phyloP scores from a whole-genome alignment of 2,329 filamentous ascomycete genomes.

The Pseudogymnoascus sp. region DNA sequence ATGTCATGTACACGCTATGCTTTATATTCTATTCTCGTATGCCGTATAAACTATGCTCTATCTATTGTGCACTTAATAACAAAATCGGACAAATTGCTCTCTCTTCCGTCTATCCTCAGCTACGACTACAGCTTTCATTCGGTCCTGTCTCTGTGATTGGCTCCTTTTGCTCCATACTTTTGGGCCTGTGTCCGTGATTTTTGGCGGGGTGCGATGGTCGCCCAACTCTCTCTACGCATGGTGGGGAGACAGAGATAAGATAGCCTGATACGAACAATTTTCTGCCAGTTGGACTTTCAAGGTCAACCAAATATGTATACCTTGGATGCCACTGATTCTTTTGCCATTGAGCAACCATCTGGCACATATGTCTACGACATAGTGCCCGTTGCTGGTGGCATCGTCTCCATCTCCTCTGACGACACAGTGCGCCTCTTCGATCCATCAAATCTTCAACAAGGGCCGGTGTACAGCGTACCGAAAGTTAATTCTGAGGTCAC shows the following conservation, averaged over 20 bases:
- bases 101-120: background rate
- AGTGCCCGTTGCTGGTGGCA: constrained; percentile 23
- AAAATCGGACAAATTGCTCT: background rate
- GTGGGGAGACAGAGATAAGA: constrained; percentile 3
- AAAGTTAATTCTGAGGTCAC: constrained; percentile 58
- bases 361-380: constrained; percentile 40
- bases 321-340: constrained; percentile 21
- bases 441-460: constrained; percentile 46
- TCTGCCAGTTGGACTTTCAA: background rate
- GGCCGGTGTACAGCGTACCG: constrained; percentile 41
- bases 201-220: constrained; percentile 3
- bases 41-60: background rate
- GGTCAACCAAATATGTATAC: constrained; percentile 26
- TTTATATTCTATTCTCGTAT: background rate
- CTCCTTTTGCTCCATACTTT: background rate
- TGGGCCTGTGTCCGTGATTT: background rate
- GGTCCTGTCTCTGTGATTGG: background rate
- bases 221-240: background rate
- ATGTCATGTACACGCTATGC: background rate
- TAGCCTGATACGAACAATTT: constrained; percentile 4
- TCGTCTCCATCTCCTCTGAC: constrained; percentile 57
- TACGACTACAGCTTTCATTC: background rate
- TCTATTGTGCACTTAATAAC: background rate
- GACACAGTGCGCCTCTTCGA: constrained; percentile 63
- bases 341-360: constrained; percentile 23